These are phyloP conservation scores for Entomortierella chlamydospora DNA, from an alignment of 192 early-diverging fungal species.

Conservation along the genomic window DNA sequence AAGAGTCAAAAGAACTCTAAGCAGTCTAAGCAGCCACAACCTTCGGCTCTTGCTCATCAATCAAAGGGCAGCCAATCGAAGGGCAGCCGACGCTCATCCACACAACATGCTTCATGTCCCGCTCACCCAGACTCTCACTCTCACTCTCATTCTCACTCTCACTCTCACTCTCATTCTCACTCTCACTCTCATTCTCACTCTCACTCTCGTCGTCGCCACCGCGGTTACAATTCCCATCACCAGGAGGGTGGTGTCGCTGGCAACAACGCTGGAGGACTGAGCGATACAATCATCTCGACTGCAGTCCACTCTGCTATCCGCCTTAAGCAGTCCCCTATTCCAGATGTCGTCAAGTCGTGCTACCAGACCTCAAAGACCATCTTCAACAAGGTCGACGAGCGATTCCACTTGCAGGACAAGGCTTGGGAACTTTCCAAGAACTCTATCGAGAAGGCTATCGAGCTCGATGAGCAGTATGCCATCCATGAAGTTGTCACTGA, in stretches of 20 bases:
- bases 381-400: conserved; percentile 59
- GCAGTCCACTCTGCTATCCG: conserved; percentile 60
- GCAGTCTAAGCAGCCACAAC: background rate
- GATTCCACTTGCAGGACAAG: conserved; percentile 60
- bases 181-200: background rate
- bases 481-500: conserved; percentile 65
- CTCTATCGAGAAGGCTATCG: conserved; percentile 61
- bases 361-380: conserved; percentile 44
- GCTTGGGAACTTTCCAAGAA: conserved; percentile 62
- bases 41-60: background rate
- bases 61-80: background rate
- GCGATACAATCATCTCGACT: conserved; percentile 57
- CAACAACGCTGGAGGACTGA: conserved; percentile 8
- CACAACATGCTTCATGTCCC: too few relatives aligned
- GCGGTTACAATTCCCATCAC: background rate
- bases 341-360: conserved; percentile 57
- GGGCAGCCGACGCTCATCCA: too few relatives aligned
- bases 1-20: conserved; percentile 14
- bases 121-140: too few relatives aligned
- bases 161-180: background rate
- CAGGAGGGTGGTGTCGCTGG: background rate
- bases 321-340: conserved; percentile 68
- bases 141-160: background rate
- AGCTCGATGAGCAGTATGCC: conserved; percentile 65
- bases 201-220: background rate